Percentiles rank a stretch among this genome's conserved stretches.
These are phyloP conservation scores for Cladosporium oxysporum DNA, from an alignment of 2,329 filamentous ascomycete species.

Conservation along the genomic window DNA sequence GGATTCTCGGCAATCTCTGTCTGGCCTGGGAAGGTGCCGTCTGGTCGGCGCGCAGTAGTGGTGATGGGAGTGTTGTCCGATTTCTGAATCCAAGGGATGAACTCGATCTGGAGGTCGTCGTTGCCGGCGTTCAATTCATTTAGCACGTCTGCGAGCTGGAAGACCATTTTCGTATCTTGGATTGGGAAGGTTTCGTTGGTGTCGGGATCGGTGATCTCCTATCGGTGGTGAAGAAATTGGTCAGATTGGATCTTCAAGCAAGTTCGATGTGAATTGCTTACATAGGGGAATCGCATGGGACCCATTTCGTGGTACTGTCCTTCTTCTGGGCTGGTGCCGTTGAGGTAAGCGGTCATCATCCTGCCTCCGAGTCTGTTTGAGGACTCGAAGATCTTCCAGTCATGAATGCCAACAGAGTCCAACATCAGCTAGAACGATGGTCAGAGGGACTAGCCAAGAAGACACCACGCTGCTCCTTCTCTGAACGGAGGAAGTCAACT, in stretches of 20 bases:
- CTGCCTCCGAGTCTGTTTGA: conserved; percentile 62
- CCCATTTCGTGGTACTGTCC: not conserved
- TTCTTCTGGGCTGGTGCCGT: conserved; percentile 42
- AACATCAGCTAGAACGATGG: conserved; percentile 34
- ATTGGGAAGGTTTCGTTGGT: conserved; percentile 59
- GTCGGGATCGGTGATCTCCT: conserved; percentile 49
- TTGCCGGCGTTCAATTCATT: conserved; percentile 59
- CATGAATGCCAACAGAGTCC: conserved; percentile 56
- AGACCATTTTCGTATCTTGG: conserved; percentile 63
- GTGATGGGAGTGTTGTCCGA: conserved; percentile 53
- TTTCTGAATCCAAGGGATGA: conserved; percentile 62
- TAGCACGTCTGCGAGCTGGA: conserved; percentile 60
- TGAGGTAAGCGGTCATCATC: conserved; percentile 63
- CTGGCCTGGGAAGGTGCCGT: conserved; percentile 55
- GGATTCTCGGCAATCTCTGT: conserved; percentile 49
- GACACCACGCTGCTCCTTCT: not conserved
- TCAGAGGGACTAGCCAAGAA: not conserved
- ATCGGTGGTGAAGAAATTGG: conserved; percentile 30
- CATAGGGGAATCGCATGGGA: not conserved
- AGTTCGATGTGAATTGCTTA: not conserved
- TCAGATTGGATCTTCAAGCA: not conserved
- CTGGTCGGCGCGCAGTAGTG: conserved; percentile 50
- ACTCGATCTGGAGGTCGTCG: conserved; percentile 52
- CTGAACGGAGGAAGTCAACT: not conserved
- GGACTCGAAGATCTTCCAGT: conserved; percentile 63